phyloP scores from a whole-genome alignment of 2,329 filamentous ascomycete species.

The Purpureocillium takamizusanense region DNA sequence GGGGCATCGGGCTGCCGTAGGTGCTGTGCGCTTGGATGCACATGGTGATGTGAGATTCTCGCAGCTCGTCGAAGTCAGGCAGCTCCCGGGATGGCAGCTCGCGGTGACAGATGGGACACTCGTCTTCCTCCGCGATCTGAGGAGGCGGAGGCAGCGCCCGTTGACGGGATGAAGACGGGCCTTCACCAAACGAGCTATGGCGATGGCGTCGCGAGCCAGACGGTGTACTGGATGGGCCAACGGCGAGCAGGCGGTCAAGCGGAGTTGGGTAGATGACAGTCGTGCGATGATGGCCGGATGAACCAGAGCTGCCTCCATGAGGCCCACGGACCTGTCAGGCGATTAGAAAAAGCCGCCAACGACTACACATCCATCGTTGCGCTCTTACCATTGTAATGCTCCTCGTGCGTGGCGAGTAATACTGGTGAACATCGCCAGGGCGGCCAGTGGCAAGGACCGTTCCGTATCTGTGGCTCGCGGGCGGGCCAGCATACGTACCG shows the following conservation, averaged over 20 bases:
- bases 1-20: conserved; percentile 25
- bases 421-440: conserved; percentile 24
- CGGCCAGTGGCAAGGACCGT: conserved; percentile 24
- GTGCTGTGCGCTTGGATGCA: conserved; percentile 49
- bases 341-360: conserved; percentile 2
- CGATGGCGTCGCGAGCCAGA: conserved; percentile 22
- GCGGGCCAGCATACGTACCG: conserved; percentile 18
- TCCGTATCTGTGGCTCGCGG: conserved; percentile 22
- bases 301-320: not conserved
- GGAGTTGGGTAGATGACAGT: conserved; percentile 24
- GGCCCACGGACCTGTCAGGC: conserved; percentile 1
- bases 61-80: conserved; percentile 42
- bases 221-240: conserved; percentile 21
- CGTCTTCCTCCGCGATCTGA: conserved; percentile 61
- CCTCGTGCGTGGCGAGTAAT: conserved; percentile 23
- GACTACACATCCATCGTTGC: not conserved
- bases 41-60: conserved; percentile 48
- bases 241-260: conserved; percentile 29
- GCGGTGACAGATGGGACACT: conserved; percentile 67
- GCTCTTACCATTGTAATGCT: conserved; percentile 42
- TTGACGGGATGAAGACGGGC: conserved; percentile 25
- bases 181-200: conserved; percentile 17
- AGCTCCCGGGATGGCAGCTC: conserved; percentile 55
- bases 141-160: conserved; percentile 33
- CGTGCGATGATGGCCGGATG: conserved; percentile 17